Base-by-base conservation (phyloP, 1,284 basidiomycete species). In the Ceratobasidium sp. region DNA sequence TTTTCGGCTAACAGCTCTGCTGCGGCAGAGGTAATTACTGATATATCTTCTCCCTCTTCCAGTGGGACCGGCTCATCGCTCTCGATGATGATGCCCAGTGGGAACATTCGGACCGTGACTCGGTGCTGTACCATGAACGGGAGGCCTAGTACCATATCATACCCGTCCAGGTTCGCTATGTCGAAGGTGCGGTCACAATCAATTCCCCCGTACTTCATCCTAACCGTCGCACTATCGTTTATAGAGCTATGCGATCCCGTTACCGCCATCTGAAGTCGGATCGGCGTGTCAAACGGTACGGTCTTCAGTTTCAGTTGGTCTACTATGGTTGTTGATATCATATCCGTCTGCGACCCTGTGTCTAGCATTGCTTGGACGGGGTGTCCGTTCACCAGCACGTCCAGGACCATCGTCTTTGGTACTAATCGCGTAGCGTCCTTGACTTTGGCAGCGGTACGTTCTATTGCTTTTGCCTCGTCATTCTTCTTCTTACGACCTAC, bases 281-380 rank as follows among this genome's bases (percentile, higher is more conserved):
- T 68, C 0, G 83, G 85, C 20, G 84, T 85, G 0, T 63, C 75
- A 0, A 86, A 68, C 1, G 80, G 78, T 0, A 82, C 78, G 0
- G 69, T 46, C n/a, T 77, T 68, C 0, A 86, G 9, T 0, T 81
- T 79, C 0, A 87, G 73, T 68, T 87, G 85, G 68, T 87, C 84
- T 0, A 81, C 86, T 0, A 88, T 39, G 0, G 79, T 84, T 0
- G 84, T 84, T 1, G 85, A 88, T 69, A 89, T 82, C 64, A 88
- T 86, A 61, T 88, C 86, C 0, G 84, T 83, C 1, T 87, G 80
- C 0, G 85, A 88, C 0, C 86, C 86, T 0, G 84, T 80, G 63
- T 87, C 85, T 0, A 88, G 40, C 12, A 88, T 69, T 0, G 85
- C 86, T 0, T 81, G 56, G 0, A 81, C 82, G 0, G 83, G 81